Evolutionary conservation across 352 stramenopile species (phyloP).

Genomic region (Phytophthora pinifolia): DNA sequence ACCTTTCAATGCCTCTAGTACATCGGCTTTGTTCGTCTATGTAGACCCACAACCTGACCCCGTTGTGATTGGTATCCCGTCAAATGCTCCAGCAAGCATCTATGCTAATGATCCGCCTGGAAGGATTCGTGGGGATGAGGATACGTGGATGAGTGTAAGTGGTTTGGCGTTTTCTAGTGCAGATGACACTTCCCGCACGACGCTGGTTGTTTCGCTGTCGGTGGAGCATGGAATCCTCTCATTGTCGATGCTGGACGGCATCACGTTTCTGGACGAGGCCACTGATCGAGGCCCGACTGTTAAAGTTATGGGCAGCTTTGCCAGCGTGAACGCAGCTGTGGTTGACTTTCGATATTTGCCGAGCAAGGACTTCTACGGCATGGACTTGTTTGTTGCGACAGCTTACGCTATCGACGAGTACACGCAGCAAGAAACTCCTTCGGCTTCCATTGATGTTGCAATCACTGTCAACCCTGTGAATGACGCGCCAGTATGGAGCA

Average conservation of each 20-base stretch:
- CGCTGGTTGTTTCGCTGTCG: constrained; percentile 32
- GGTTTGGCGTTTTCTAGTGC: constrained; percentile 44
- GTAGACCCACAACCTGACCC: constrained; percentile 33
- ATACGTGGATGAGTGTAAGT: constrained; percentile 33
- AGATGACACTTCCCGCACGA: constrained; percentile 42
- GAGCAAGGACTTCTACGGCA: constrained; percentile 39
- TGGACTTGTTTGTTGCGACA: constrained; percentile 42
- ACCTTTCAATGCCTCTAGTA: constrained; percentile 37
- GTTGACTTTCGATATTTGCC: constrained; percentile 43
- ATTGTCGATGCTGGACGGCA: constrained; percentile 15
- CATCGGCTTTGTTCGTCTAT: constrained; percentile 35
- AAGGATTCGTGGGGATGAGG: constrained; percentile 50
- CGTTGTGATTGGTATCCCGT: constrained; percentile 29
- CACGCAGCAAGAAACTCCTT: constrained; percentile 33
- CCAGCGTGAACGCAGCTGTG: constrained; percentile 46
- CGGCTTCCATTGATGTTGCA: constrained; percentile 23
- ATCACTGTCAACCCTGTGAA: constrained; percentile 57
- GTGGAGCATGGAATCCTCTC: constrained; percentile 29
- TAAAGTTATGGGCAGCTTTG: constrained; percentile 41
- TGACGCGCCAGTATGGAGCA: constrained; percentile 55
- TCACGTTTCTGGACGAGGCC: constrained; percentile 30
- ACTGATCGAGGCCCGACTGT: constrained; percentile 4
- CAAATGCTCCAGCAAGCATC: constrained; percentile 33
- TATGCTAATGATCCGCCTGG: constrained; percentile 22
- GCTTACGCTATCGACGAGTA: constrained; percentile 52